Base-by-base conservation (phyloP, 495 filamentous ascomycete genomes). In the Podospora anserina region DNA sequence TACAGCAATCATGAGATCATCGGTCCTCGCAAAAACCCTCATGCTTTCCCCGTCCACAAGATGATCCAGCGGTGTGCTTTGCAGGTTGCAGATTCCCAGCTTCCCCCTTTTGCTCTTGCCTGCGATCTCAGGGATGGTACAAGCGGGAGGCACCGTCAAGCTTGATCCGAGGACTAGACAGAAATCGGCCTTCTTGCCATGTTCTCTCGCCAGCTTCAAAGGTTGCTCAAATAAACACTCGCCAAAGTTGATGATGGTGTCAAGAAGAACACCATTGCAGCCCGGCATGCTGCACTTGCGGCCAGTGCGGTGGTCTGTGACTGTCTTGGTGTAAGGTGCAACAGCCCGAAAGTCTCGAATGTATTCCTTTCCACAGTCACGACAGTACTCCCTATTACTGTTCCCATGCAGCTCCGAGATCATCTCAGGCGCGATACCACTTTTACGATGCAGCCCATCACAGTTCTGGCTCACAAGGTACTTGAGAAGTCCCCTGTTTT, bases 391-490 rank as follows among this genome's bases (percentile, higher is more conserved):
- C 26, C 80, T 75, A 63, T 82, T 83, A 69, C 72, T 82, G 64
- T 84, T 84, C 26, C 81, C 81, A 60, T 83, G 81, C 0, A 83
- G 77, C 64, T 83, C 80, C 0, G 81, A 79, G 44, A 82, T 79
- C 23, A 32, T 75, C 26, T 79, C 81, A 19, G 81, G 78, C 30
- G 77, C 55, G 18, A 83, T 82, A 4, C 81, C 81, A 66, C 80
- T 82, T 67, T 69, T 77, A 27, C 82, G 74, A 64, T 84, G 81
- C 30, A 83, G 70, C 0, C 78, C 80, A 66, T 84, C 81, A 70
- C 81, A 83, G 69, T 84, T 83, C 68, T 83, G 79, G 70, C 80
- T 82, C 49, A 84, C 68, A 27, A 83, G 64, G 68, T 82, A 78
- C 67, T 80, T 83, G 59, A 82, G 53, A 2, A 81, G 64, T 11